Evolutionary conservation across 1,139 yeast genomes (phyloP), one percentile per base, ranked within the genome.

Genomic region (Sugiyamaella grinbergsii): DNA sequence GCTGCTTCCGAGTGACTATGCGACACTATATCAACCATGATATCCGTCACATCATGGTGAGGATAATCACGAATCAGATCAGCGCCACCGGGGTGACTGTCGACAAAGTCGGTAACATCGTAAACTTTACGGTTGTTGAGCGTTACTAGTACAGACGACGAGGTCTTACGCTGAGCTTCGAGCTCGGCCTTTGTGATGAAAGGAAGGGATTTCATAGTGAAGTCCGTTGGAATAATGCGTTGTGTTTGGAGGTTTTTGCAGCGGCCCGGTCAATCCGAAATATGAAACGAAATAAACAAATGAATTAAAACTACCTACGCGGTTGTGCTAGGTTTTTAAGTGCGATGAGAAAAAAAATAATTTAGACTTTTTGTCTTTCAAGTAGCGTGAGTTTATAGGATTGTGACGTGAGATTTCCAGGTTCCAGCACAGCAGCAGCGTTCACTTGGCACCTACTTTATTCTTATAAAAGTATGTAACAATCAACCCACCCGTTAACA

Each of bases 61-160:
- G 89, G 93, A 65, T 83, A 81, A 3, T 88, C 91, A 51, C 78
- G 62, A 53, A 93, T 79, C 37, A 86, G 65, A 51, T 88, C 91
- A 3, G 79, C 81, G 13, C 96, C 97, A 51, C 87, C 96, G 0
- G 97, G 96, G 67, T 90, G 96, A 60, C 85, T 91, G 33, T 82
- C 84, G 40, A 90, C 64, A 61, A 90, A 93, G 5, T 71, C 77
- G 0, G 93, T 83, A 44, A 91, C 90, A 66, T 93, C 81, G 66
- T 90, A 91, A 37, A 93, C 82, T 62, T 87, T 88, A 62, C 96
- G 76, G 69, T 84, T 73, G 62, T 79, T 73, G 22, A 90, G 71
- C 1, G 95, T 80, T 46, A 91, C 95, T 6, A 59, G 52, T 2
- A 60, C 57, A 29, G 52, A 41, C 34, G 50, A 26, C 24, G 51